phyloP scores from a whole-genome alignment of 2,329 filamentous ascomycete genomes.

The Ceratocystis lukuohia region DNA sequence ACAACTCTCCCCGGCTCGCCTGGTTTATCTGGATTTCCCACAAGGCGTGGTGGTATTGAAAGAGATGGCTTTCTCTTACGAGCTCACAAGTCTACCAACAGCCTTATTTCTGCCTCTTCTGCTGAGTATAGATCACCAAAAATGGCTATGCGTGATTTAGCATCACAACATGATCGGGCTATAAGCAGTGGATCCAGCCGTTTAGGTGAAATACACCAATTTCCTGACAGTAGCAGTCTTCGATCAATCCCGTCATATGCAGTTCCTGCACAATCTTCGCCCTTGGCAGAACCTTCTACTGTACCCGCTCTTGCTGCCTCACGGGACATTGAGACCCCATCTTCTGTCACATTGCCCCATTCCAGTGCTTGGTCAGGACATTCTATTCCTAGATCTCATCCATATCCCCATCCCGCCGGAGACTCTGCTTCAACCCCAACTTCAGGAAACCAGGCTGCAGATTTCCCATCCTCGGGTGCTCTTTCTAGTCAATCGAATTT shows the following conservation, averaged over 20 bases:
- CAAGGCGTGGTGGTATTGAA: not conserved
- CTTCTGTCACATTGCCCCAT: not conserved
- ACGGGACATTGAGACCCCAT: not conserved
- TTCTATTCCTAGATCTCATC: not conserved
- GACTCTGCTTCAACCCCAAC: too few relatives aligned
- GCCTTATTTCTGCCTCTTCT: conserved; percentile 11
- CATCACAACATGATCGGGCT: conserved; percentile 1
- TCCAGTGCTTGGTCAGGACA: not conserved
- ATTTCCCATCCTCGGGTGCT: not conserved
- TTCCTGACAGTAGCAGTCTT: conserved; percentile 6
- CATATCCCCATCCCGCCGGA: not conserved
- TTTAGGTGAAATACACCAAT: not conserved
- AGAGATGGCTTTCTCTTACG: not conserved
- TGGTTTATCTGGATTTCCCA: not conserved
- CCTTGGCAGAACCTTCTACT: not conserved
- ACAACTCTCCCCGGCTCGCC: not conserved
- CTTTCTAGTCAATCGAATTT: not conserved
- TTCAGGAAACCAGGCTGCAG: not conserved
- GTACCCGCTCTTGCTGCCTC: not conserved
- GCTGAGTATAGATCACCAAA: conserved; percentile 7
- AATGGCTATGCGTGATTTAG: not conserved
- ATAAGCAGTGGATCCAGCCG: conserved; percentile 10
- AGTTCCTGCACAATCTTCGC: not conserved
- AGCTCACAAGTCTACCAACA: conserved; percentile 10
- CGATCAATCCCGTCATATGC: not conserved